phyloP scores from a whole-genome alignment of 2,329 filamentous ascomycete genomes.

The Fusarium sp. region DNA sequence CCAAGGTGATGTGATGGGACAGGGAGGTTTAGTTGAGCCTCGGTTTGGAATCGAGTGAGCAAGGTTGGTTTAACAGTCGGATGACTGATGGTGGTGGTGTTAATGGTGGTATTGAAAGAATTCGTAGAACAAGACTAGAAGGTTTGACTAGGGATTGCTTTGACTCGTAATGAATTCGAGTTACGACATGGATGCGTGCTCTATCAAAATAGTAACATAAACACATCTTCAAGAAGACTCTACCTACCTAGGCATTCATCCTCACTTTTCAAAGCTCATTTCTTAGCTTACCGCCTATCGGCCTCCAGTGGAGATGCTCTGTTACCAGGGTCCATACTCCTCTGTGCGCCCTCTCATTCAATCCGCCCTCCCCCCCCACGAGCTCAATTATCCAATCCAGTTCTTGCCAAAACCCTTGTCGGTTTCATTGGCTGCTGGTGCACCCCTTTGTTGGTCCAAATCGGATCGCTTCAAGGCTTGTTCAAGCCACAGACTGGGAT shows the following conservation, averaged over 20 bases:
- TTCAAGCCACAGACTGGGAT: constrained; percentile 21
- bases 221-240: neutral
- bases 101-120: constrained; percentile 4
- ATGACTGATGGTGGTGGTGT: neutral
- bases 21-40: constrained; percentile 9
- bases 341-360: constrained; percentile 6
- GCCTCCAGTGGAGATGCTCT: constrained; percentile 5
- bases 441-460: constrained; percentile 17
- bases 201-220: neutral
- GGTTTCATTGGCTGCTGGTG: neutral
- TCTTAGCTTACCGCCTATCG: neutral
- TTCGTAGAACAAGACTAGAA: constrained; percentile 18
- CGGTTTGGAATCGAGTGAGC: constrained; percentile 7
- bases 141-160: constrained; percentile 12
- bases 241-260: neutral
- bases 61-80: neutral
- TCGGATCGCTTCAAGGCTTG: constrained; percentile 2
- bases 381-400: neutral
- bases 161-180: neutral
- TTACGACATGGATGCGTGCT: neutral
- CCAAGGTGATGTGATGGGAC: neutral
- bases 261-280: too few species aligned
- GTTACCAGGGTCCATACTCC: constrained; percentile 1
- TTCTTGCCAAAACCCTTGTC: neutral
- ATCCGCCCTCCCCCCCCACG: constrained; percentile 3